These are phyloP conservation scores for Chaetomium tenue DNA, from an alignment of 495 filamentous ascomycete species.

Conservation along the genomic window DNA sequence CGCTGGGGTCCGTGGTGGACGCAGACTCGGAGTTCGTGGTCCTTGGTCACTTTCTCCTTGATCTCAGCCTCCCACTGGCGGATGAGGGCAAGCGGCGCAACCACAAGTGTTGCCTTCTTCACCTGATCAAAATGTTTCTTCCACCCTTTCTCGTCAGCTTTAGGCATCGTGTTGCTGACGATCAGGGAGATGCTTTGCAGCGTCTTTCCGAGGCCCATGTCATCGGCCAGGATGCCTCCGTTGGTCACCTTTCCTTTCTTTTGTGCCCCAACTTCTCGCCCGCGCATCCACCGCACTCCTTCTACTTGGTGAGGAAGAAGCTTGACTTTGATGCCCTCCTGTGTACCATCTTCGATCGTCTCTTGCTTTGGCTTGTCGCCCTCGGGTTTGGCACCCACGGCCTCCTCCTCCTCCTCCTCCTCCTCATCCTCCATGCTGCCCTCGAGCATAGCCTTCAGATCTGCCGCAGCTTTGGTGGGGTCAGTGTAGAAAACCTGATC, in stretches of 20 bases:
- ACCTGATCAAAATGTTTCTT: constrained; percentile 60
- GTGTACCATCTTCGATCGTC: constrained; percentile 33
- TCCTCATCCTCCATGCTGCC: constrained; percentile 82
- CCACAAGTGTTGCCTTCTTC: constrained; percentile 79
- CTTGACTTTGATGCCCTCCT: constrained; percentile 78
- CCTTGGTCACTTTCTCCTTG: constrained; percentile 65
- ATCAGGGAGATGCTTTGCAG: constrained; percentile 80
- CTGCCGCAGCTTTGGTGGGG: constrained; percentile 70
- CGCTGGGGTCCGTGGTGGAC: constrained; percentile 88
- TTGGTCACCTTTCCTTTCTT: constrained; percentile 78
- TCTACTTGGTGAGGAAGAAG: constrained; percentile 90
- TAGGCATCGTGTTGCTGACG: constrained; percentile 73
- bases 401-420: constrained; percentile 43
- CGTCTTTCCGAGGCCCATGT: constrained; percentile 86
- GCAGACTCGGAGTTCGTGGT: constrained; percentile 70
- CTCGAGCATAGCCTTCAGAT: constrained; percentile 84
- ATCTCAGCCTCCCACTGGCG: constrained; percentile 97
- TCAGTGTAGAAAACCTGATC: constrained; percentile 73
- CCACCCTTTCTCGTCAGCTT: constrained; percentile 48
- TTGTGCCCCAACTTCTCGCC: constrained; percentile 75
- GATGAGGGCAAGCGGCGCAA: constrained; percentile 93
- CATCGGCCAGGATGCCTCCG: constrained; percentile 82
- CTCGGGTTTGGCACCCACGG: constrained; percentile 16
- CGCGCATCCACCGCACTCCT: constrained; percentile 89
- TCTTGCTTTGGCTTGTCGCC: constrained; percentile 24